Conservation (phyloP, 192 early-diverging fungal genomes). For the Paraglomus brasilianum region DNA sequence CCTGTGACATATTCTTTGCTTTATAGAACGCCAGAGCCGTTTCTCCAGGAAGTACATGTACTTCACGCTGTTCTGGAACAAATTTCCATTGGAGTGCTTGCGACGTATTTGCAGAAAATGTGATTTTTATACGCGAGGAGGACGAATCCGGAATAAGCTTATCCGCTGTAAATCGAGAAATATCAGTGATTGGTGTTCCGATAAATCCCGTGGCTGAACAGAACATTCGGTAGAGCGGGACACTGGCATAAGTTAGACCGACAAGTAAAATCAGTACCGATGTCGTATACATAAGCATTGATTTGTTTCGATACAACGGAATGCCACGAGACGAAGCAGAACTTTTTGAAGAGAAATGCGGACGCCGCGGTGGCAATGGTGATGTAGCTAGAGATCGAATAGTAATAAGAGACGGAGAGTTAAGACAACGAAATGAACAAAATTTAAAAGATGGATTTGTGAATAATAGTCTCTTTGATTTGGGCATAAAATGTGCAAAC, state of each 20-base stretch:
- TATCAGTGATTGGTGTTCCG: slow-evolving; percentile 84
- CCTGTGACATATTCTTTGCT: slow-evolving; percentile 80
- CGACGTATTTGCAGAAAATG: slow-evolving; percentile 72
- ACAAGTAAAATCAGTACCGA: slow-evolving; percentile 81
- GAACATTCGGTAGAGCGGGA: slow-evolving; percentile 92
- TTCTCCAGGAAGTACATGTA: slow-evolving; percentile 92
- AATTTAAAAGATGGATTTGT: no score
- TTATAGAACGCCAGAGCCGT: slow-evolving; percentile 96
- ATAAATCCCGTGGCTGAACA: slow-evolving; percentile 91
- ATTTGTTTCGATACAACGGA: slow-evolving; percentile 24
- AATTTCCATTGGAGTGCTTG: slow-evolving; percentile 88
- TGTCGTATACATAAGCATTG: slow-evolving; percentile 67
- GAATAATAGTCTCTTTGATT: no score
- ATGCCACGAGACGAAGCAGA: not conserved
- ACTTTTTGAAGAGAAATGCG: not conserved
- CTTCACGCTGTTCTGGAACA: slow-evolving; percentile 80
- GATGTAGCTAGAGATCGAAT: no score
- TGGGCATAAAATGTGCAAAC: no score
- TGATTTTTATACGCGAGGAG: slow-evolving; percentile 63
- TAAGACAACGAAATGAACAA: no score
- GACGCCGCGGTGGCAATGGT: no score
- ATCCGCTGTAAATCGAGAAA: slow-evolving; percentile 60
- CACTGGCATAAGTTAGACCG: slow-evolving; percentile 89
- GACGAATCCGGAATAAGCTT: slow-evolving; percentile 63
- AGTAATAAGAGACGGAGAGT: no score